Percentiles rank a stretch among this genome's conserved stretches.
These are phyloP conservation scores for Pleurostoma richardsiae DNA, from an alignment of 2,329 filamentous ascomycete genomes.

Conservation along the genomic window DNA sequence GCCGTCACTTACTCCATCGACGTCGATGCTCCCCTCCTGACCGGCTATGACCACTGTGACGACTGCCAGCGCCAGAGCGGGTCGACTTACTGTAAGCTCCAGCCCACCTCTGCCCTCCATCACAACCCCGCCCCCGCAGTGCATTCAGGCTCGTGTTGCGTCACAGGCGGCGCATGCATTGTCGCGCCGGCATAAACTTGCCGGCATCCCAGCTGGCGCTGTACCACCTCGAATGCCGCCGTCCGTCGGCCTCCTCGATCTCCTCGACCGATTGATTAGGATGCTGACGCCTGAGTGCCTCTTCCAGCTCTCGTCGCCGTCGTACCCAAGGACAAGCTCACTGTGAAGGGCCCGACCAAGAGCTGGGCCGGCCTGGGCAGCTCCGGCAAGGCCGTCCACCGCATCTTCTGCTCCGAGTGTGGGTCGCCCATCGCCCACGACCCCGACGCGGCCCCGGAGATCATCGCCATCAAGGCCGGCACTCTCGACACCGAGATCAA, in stretches of 20 bases:
- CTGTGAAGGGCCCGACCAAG: constrained; percentile 59
- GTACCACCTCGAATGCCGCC: too few species aligned
- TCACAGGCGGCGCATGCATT: too few species aligned
- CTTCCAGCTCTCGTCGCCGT: constrained; percentile 56
- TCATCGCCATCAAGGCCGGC: constrained; percentile 66
- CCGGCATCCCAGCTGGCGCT: too few species aligned
- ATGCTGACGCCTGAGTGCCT: too few species aligned
- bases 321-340: constrained; percentile 62
- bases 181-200: too few species aligned
- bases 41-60: constrained; percentile 67
- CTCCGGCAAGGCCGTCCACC: constrained; percentile 60
- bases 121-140: not conserved
- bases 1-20: constrained; percentile 63
- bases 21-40: constrained; percentile 45
- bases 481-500: constrained; percentile 60
- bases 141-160: not conserved
- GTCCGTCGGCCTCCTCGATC: too few species aligned
- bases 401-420: constrained; percentile 65
- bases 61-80: constrained; percentile 68
- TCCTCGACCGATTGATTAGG: too few species aligned
- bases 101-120: not conserved
- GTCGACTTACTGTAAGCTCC: constrained; percentile 58
- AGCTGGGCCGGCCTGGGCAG: constrained; percentile 54
- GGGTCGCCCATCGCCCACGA: constrained; percentile 67
- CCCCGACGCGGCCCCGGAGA: constrained; percentile 63